These are phyloP conservation scores for Hyparrhenia diplandra DNA, from an alignment of 176 grass and related monocot genomes.

Conservation along the genomic window DNA sequence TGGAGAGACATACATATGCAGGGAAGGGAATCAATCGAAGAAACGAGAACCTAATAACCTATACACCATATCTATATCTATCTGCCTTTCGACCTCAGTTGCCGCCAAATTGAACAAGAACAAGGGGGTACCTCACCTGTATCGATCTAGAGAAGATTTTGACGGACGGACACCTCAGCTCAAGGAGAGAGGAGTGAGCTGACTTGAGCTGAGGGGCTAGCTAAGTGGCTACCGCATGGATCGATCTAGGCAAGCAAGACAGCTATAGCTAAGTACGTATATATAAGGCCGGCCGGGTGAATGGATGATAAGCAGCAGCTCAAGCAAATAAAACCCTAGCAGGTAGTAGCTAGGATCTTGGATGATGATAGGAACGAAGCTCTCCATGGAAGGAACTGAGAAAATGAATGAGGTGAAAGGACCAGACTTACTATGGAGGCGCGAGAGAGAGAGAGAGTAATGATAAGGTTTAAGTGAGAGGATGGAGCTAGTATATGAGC, in stretches of 20 bases:
- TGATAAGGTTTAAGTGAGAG: not conserved
- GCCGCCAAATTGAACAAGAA: not conserved
- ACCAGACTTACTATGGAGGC: not conserved
- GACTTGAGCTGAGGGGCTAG: not conserved
- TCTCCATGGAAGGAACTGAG: not conserved
- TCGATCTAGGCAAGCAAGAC: not conserved
- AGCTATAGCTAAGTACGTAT: constrained; percentile 1
- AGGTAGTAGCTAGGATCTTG: not conserved
- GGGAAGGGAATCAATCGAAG: not conserved
- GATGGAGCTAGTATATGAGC: not conserved
- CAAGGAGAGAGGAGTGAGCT: not conserved
- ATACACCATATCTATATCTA: not conserved
- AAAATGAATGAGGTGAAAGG: not conserved
- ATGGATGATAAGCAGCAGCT: not conserved
- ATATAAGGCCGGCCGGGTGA: constrained; percentile 7
- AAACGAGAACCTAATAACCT: not conserved
- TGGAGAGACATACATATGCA: not conserved
- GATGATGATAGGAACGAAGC: not conserved
- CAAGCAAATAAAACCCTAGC: not conserved
- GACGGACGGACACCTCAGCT: not conserved
- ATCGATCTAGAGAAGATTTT: not conserved
- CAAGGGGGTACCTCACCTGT: not conserved
- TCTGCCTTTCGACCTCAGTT: not conserved
- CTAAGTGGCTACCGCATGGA: no score
- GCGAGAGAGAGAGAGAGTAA: not conserved